Evolutionary conservation across 805 yeast species (phyloP).

Genomic region (Candida nitratophila): DNA sequence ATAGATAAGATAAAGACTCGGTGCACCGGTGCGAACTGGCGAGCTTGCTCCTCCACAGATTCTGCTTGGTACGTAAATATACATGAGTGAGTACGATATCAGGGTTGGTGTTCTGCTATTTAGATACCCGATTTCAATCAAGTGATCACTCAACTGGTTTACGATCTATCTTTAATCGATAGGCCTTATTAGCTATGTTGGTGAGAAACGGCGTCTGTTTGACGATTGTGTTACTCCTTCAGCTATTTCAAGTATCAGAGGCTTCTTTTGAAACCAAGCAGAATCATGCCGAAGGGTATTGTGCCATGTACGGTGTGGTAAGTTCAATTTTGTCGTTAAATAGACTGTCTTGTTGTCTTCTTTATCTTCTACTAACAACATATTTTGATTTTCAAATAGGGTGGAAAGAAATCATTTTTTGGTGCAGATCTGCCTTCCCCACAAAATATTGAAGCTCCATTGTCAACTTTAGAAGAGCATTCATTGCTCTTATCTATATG

Average conservation of each 20-base stretch:
- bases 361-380: not conserved
- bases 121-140: too few species aligned
- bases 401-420: constrained; percentile 77
- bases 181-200: too few species aligned
- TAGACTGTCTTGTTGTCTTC: constrained; percentile 1
- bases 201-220: not conserved
- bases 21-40: too few species aligned
- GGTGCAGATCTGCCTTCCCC: constrained; percentile 81
- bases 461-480: constrained; percentile 38
- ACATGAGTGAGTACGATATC: too few species aligned
- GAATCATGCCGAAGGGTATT: constrained; percentile 34
- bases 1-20: too few species aligned
- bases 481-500: constrained; percentile 52
- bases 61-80: too few species aligned
- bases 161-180: too few species aligned
- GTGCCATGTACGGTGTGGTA: constrained; percentile 47
- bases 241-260: not conserved
- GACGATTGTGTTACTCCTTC: not conserved
- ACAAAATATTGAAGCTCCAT: constrained; percentile 39
- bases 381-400: constrained; percentile 21
- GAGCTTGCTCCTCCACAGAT: too few species aligned
- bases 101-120: too few species aligned
- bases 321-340: constrained; percentile 1
- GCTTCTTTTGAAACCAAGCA: not conserved
- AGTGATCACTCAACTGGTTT: too few species aligned